Percentiles rank a stretch among this genome's conserved stretches.
phyloP scores from a whole-genome alignment of 768 basidiomycete genomes.

The Suillus bovinus region DNA sequence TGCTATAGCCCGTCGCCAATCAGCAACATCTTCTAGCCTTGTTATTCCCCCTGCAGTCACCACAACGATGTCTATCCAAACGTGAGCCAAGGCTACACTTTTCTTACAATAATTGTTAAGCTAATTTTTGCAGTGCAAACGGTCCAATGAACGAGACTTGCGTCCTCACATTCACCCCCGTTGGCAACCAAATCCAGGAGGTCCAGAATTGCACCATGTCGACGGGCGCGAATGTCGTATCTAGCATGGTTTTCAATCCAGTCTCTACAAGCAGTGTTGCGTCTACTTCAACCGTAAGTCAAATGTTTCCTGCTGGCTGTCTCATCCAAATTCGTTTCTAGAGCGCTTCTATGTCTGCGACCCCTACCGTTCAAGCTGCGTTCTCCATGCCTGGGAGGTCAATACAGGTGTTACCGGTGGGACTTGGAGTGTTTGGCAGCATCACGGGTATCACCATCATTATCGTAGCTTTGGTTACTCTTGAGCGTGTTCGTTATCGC shows the following conservation, averaged over 20 bases:
- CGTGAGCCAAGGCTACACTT: conserved; percentile 36
- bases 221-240: conserved; percentile 21
- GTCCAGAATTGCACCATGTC: conserved; percentile 52
- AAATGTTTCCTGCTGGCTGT: conserved; percentile 6
- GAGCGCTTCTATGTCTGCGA: conserved; percentile 34
- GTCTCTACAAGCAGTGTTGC: conserved; percentile 17
- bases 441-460: conserved; percentile 83
- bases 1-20: conserved; percentile 22
- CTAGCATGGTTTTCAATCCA: conserved; percentile 16
- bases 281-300: conserved; percentile 23
- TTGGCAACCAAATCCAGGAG: conserved; percentile 54
- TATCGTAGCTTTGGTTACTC: conserved; percentile 82
- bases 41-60: conserved; percentile 36
- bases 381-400: conserved; percentile 74
- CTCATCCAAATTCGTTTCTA: conserved; percentile 10
- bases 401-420: conserved; percentile 76
- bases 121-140: conserved; percentile 36
- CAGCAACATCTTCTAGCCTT: conserved; percentile 18
- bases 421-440: conserved; percentile 81
- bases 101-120: neutral
- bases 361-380: conserved; percentile 32
- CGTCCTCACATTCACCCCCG: conserved; percentile 52
- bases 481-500: conserved; percentile 85
- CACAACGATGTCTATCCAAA: conserved; percentile 38
- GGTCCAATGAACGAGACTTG: conserved; percentile 62